phyloP scores from a whole-genome alignment of 805 yeast species.

The Isabelozyma pseudorhagii region DNA sequence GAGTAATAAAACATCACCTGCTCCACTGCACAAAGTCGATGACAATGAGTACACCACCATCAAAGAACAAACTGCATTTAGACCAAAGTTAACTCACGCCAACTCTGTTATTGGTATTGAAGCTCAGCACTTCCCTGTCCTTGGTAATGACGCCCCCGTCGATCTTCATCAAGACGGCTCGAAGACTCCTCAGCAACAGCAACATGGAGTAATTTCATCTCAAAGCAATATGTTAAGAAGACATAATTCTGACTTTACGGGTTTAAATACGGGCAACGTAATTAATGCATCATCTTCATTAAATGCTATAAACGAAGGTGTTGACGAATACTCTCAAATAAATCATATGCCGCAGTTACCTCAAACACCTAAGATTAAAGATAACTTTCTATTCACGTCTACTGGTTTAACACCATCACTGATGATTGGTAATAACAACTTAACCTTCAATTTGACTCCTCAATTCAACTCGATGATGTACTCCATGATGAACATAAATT shows the following conservation, averaged over 20 bases:
- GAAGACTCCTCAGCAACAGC: slow-evolving; percentile 1
- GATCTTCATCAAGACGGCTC: background rate
- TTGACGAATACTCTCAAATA: background rate
- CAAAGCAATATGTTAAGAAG: slow-evolving; percentile 12
- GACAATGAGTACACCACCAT: background rate
- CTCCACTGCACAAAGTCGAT: background rate
- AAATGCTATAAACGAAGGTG: slow-evolving; percentile 9
- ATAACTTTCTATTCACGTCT: slow-evolving; percentile 16
- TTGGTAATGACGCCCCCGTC: background rate
- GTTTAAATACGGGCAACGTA: slow-evolving; percentile 6
- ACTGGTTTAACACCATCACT: slow-evolving; percentile 29
- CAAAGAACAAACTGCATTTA: slow-evolving; percentile 1
- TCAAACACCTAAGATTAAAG: slow-evolving; percentile 34
- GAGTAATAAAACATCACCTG: background rate
- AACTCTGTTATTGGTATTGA: slow-evolving; percentile 28
- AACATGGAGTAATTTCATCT: slow-evolving; percentile 2
- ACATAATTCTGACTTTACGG: slow-evolving; percentile 20
- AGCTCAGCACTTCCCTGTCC: slow-evolving; percentile 2
- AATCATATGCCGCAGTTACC: slow-evolving; percentile 14
- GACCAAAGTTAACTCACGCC: slow-evolving; percentile 20
- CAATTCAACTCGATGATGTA: slow-evolving; percentile 41
- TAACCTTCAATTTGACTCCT: slow-evolving; percentile 35
- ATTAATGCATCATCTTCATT: slow-evolving; percentile 4
- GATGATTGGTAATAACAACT: slow-evolving; percentile 3
- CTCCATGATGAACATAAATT: slow-evolving; percentile 29